These are phyloP conservation scores for Talaromyces sp. DNA, from an alignment of 2,329 filamentous ascomycete genomes.

Conservation along the genomic window DNA sequence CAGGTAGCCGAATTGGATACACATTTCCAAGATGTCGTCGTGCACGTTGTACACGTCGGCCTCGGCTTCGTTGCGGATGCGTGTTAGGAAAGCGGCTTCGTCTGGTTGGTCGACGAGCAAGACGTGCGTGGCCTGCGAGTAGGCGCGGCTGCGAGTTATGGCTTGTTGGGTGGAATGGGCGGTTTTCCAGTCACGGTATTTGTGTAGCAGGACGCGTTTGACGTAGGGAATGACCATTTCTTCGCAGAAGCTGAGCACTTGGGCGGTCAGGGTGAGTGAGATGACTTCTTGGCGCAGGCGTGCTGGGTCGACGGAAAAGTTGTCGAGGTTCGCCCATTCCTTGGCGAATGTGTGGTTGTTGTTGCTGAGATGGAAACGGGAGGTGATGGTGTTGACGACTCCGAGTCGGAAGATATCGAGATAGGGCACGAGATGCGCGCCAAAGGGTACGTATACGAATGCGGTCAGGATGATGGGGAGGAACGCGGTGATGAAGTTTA, in stretches of 20 bases:
- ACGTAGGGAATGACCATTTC: slow-evolving; percentile 81
- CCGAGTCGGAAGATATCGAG: slow-evolving; percentile 74
- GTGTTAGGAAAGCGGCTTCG: slow-evolving; percentile 71
- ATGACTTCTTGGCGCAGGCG: slow-evolving; percentile 87
- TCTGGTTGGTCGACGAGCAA: slow-evolving; percentile 62
- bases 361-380: slow-evolving; percentile 53
- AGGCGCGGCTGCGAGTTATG: slow-evolving; percentile 20
- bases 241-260: slow-evolving; percentile 78
- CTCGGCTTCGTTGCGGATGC: slow-evolving; percentile 76
- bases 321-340: slow-evolving; percentile 42
- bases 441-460: slow-evolving; percentile 92
- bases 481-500: slow-evolving; percentile 96
- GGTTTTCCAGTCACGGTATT: slow-evolving; percentile 47
- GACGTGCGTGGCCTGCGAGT: slow-evolving; percentile 38
- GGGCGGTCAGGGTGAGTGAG: slow-evolving; percentile 91
- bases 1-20: slow-evolving; percentile 82
- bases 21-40: slow-evolving; percentile 87
- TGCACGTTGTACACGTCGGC: slow-evolving; percentile 85
- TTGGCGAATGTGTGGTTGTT: slow-evolving; percentile 59
- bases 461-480: slow-evolving; percentile 86
- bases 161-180: slow-evolving; percentile 20
- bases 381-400: slow-evolving; percentile 7
- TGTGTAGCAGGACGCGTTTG: slow-evolving; percentile 71
- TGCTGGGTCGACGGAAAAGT: slow-evolving; percentile 74
- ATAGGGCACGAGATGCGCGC: slow-evolving; percentile 73